Evolutionary conservation across 1,139 yeast species (phyloP).

Genomic region (Debaryomyces sp.): DNA sequence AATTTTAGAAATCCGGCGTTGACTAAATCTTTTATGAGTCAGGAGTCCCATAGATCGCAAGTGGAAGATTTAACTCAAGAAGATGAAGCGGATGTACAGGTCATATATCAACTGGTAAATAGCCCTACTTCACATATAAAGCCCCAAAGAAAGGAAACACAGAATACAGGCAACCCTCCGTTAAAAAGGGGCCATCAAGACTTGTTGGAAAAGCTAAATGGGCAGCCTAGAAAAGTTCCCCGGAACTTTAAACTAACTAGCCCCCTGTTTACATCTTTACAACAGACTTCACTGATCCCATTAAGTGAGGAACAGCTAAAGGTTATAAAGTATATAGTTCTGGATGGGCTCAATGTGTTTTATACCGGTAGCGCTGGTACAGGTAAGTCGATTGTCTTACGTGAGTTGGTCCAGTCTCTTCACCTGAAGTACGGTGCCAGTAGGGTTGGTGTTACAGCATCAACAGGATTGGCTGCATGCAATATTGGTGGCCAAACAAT

Average conservation of each 20-base stretch:
- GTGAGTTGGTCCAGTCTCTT: conserved; percentile 53
- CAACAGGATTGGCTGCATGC: conserved; percentile 90
- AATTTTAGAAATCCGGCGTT: conserved; percentile 29
- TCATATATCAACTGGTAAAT: not conserved
- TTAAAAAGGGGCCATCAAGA: conserved; percentile 12
- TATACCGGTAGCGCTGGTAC: conserved; percentile 87
- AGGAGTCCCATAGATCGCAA: not conserved
- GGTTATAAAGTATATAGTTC: conserved; percentile 67
- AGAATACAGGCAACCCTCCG: not conserved
- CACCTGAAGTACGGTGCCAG: conserved; percentile 41
- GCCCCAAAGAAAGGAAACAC: not conserved
- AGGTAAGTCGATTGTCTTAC: conserved; percentile 77
- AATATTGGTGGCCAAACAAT: conserved; percentile 84
- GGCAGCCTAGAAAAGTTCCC: conserved; percentile 26
- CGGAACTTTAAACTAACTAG: conserved; percentile 9
- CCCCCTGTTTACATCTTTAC: not conserved
- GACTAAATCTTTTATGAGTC: conserved; percentile 13
- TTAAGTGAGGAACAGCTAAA: conserved; percentile 64
- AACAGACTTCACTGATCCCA: not conserved
- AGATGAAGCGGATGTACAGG: conserved; percentile 4
- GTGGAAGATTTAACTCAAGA: conserved; percentile 15
- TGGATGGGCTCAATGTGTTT: conserved; percentile 56
- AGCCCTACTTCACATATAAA: conserved; percentile 5
- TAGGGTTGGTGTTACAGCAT: conserved; percentile 80
- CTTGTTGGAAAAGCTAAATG: conserved; percentile 14